A percentile compares a stretch with the other conserved stretches of the same genome.
Conservation (phyloP, 179 eudicot genomes). For the Actinidia arguta region DNA sequence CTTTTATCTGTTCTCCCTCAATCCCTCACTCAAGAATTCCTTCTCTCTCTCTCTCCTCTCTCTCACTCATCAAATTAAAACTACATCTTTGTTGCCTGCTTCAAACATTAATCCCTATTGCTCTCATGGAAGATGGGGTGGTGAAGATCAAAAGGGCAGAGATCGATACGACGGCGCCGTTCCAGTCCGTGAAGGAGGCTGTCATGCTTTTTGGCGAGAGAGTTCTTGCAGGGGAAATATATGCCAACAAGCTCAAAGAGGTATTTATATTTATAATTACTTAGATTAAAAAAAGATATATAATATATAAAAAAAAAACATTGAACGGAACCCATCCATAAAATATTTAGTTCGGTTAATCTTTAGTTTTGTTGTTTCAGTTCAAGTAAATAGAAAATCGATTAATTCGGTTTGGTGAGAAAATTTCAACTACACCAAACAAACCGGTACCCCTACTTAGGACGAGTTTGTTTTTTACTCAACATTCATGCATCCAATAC, state of each 20-base stretch:
- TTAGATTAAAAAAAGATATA: too few relatives aligned
- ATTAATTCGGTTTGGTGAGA: too few relatives aligned
- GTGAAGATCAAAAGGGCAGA: slow-evolving; percentile 54
- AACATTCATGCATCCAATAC: too few relatives aligned
- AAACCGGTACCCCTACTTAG: too few relatives aligned
- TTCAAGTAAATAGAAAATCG: too few relatives aligned
- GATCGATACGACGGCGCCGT: slow-evolving; percentile 80
- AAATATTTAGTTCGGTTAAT: too few relatives aligned
- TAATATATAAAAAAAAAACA: too few relatives aligned
- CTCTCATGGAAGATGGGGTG: slow-evolving; percentile 19
- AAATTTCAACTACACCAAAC: too few relatives aligned
- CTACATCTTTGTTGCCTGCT: slow-evolving; percentile 3
- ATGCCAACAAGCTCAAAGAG: slow-evolving; percentile 61
- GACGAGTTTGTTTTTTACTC: too few relatives aligned
- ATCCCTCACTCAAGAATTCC: slow-evolving; percentile 10
- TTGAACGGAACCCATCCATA: too few relatives aligned
- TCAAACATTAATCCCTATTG: neutral
- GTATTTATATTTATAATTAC: too few relatives aligned
- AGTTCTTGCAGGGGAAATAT: slow-evolving; percentile 66
- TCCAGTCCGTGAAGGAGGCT: slow-evolving; percentile 82
- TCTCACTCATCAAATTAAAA: neutral
- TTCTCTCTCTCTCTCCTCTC: slow-evolving; percentile 1
- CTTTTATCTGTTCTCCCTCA: neutral
- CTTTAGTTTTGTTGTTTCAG: too few relatives aligned
- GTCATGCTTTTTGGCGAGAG: slow-evolving; percentile 76